A percentile compares a stretch with the other conserved stretches of the same genome.
Evolutionary conservation across 208 protist genomes (phyloP).

Genomic region (Trypanosoma avium): DNA sequence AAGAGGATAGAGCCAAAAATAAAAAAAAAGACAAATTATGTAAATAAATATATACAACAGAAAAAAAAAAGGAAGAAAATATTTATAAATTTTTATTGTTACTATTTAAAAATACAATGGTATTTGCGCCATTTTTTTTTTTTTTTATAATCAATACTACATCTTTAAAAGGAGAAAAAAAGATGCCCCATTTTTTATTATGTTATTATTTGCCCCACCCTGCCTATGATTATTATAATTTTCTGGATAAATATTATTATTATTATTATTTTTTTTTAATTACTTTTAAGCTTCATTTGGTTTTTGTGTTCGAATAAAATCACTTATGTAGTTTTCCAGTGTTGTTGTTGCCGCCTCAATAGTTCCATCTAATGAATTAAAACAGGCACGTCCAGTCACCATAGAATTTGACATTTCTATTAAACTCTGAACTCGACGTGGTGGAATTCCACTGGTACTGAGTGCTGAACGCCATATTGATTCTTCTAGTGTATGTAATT

Average conservation of each 20-base stretch:
- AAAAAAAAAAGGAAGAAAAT: background rate
- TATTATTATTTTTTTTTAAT: too few species aligned
- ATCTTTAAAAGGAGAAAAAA: too few species aligned
- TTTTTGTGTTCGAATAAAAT: too few species aligned
- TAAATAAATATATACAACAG: background rate
- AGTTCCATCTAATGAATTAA: background rate
- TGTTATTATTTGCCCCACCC: too few species aligned
- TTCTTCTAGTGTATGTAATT: background rate
- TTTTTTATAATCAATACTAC: too few species aligned
- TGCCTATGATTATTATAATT: too few species aligned
- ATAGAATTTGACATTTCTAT: conserved; percentile 3
- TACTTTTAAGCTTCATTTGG: too few species aligned
- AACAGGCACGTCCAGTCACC: background rate
- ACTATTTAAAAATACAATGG: too few species aligned
- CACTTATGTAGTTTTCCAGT: background rate
- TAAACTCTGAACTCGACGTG: background rate
- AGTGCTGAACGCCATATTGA: background rate
- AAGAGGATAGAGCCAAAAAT: background rate
- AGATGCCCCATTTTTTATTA: too few species aligned
- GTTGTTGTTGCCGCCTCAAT: background rate
- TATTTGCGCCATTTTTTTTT: too few species aligned
- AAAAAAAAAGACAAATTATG: background rate
- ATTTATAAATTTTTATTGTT: too few species aligned
- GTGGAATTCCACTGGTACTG: background rate
- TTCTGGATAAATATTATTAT: too few species aligned